A percentile compares a stretch with the other conserved stretches of the same genome.
These are phyloP conservation scores for Kwoniella dendrophila DNA, from an alignment of 768 basidiomycete genomes.

Conservation along the genomic window DNA sequence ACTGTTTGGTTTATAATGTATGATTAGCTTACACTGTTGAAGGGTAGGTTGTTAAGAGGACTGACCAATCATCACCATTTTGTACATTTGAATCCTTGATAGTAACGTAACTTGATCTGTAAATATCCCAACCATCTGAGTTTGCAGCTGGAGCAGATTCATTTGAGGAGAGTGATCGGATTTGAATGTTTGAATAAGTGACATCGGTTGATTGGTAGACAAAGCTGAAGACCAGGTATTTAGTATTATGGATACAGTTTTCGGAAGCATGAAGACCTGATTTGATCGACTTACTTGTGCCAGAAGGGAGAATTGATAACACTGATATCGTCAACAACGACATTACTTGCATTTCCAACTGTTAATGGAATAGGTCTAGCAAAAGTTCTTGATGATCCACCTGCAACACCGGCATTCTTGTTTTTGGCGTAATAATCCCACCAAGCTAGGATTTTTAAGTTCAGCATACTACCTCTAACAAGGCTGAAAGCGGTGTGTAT, in stretches of 20 bases:
- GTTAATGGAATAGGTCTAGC: constrained; percentile 65
- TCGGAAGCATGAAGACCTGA: not conserved
- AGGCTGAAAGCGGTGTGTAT: no score
- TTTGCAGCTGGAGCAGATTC: constrained; percentile 35
- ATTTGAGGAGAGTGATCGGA: constrained; percentile 32
- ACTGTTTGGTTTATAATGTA: constrained; percentile 44
- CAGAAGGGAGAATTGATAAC: constrained; percentile 59
- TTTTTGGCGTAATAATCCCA: constrained; percentile 48
- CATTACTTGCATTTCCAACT: constrained; percentile 61
- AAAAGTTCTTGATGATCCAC: constrained; percentile 59
- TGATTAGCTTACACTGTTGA: no score
- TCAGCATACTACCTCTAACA: no score
- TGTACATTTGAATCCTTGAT: constrained; percentile 58
- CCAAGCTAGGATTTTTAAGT: constrained; percentile 57
- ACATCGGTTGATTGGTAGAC: constrained; percentile 60
- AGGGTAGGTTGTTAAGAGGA: no score
- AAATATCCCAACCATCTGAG: constrained; percentile 67
- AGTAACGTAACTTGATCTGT: constrained; percentile 58
- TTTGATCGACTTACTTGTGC: constrained; percentile 51
- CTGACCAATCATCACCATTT: constrained; percentile 58
- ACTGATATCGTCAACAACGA: constrained; percentile 59
- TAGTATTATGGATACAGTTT: not conserved
- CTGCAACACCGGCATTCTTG: constrained; percentile 57
- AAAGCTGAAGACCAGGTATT: no score
- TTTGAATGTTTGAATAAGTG: constrained; percentile 58